Evolutionary conservation across 2,329 filamentous ascomycete species (phyloP).

Genomic region (Lasiodiplodia sp.): DNA sequence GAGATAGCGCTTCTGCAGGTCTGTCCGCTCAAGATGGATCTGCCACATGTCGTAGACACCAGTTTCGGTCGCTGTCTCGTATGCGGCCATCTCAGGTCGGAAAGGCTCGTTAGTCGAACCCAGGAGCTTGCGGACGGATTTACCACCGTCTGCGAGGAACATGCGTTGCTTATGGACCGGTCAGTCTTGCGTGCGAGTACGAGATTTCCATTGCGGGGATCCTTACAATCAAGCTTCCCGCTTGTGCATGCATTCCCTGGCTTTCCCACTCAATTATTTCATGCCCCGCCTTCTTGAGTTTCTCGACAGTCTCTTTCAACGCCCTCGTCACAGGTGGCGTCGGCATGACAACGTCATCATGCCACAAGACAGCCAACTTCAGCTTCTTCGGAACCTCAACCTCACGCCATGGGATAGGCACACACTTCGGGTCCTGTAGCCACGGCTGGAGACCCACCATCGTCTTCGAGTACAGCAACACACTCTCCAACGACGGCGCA

Average conservation of each 20-base stretch:
- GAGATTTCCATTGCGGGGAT: background rate
- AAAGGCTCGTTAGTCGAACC: conserved; percentile 53
- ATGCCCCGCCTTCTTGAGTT: conserved; percentile 59
- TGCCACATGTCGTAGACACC: conserved; percentile 58
- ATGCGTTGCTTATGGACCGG: conserved; percentile 37
- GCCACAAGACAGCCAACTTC: conserved; percentile 59
- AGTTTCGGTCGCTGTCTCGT: conserved; percentile 53
- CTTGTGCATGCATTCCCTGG: conserved; percentile 24
- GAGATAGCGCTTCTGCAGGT: conserved; percentile 51
- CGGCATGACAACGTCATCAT: conserved; percentile 46
- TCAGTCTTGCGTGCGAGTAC: background rate
- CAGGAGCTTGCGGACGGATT: conserved; percentile 52
- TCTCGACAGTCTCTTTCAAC: conserved; percentile 61
- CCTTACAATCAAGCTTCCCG: conserved; percentile 25
- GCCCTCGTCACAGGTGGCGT: conserved; percentile 55
- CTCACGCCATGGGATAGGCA: conserved; percentile 62
- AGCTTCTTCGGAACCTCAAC: conserved; percentile 56
- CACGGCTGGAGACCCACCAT: conserved; percentile 58
- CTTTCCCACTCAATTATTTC: conserved; percentile 64
- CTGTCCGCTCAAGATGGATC: conserved; percentile 55
- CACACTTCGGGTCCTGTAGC: conserved; percentile 59
- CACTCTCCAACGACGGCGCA: conserved; percentile 62
- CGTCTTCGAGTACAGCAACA: conserved; percentile 51
- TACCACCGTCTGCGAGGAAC: conserved; percentile 61
- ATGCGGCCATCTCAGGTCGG: conserved; percentile 58